Evolutionary conservation across 257 asterid genomes (phyloP).

Genomic region (Primulina eburnea): DNA sequence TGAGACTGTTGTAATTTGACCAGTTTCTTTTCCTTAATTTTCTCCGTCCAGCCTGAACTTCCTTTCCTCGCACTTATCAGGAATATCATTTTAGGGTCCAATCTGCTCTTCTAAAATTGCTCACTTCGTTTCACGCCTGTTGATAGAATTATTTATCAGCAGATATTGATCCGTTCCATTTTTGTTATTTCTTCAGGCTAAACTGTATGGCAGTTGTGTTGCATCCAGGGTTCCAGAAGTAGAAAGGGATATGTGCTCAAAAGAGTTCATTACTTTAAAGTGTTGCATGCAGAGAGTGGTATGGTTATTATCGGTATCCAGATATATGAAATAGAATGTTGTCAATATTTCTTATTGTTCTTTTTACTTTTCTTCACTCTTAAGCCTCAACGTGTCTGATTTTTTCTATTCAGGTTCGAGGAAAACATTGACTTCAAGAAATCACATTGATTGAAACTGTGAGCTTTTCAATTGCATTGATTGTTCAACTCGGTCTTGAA

Average conservation of each 20-base stretch:
- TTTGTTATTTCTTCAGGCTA: conserved; percentile 50
- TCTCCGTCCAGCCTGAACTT: neutral
- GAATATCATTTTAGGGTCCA: neutral
- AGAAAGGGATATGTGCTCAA: conserved; percentile 75
- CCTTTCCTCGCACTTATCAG: neutral
- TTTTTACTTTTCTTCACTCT: neutral
- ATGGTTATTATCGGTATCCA: conserved; percentile 27
- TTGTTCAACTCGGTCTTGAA: conserved; percentile 20
- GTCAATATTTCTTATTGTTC: conserved; percentile 13
- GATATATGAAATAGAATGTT: conserved; percentile 4
- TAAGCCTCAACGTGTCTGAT: conserved; percentile 3
- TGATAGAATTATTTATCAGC: conserved; percentile 6
- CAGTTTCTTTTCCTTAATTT: neutral
- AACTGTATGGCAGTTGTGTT: conserved; percentile 80
- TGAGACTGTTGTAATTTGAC: neutral
- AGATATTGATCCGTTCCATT: conserved; percentile 13
- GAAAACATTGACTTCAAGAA: conserved; percentile 47
- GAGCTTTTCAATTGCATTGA: conserved; percentile 24
- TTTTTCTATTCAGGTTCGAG: conserved; percentile 49
- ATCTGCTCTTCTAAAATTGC: neutral
- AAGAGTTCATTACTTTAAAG: conserved; percentile 66
- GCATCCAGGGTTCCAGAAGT: conserved; percentile 78
- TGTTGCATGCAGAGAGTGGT: conserved; percentile 87
- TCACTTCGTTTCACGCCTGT: neutral
- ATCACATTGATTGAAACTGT: conserved; percentile 25